Conservation (phyloP, 352 stramenopile species). For the Pythium brachiatum region DNA sequence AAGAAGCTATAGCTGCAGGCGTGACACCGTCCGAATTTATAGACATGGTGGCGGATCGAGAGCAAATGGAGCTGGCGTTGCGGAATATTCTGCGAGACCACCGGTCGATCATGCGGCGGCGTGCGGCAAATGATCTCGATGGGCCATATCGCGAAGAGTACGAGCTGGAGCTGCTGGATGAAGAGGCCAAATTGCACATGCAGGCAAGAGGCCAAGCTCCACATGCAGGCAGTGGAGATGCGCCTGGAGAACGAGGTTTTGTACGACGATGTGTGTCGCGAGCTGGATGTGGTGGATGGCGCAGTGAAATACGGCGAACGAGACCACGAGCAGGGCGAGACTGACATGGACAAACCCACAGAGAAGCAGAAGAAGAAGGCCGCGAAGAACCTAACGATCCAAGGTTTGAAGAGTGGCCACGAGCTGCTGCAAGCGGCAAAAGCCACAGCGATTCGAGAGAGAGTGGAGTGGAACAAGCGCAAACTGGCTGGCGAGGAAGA, state of each 20-base stretch:
- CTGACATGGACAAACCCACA: conserved; percentile 17
- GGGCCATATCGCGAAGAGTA: conserved; percentile 6
- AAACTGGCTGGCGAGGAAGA: not conserved
- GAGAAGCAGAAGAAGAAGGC: not conserved
- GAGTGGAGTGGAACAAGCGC: not conserved
- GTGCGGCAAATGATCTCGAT: conserved; percentile 7
- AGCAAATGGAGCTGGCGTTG: conserved; percentile 8
- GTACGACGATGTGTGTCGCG: conserved; percentile 4
- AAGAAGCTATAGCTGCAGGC: not conserved
- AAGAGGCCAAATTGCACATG: conserved; percentile 11
- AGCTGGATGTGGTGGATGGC: conserved; percentile 9
- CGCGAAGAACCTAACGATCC: not conserved
- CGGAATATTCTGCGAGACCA: conserved; percentile 4
- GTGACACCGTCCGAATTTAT: not conserved
- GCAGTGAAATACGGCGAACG: conserved; percentile 13
- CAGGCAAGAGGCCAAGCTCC: conserved; percentile 5
- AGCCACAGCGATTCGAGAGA: not conserved
- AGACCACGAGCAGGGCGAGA: conserved; percentile 14
- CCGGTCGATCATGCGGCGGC: conserved; percentile 9
- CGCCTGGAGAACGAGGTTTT: not conserved
- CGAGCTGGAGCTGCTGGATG: conserved; percentile 3
- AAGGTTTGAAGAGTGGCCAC: not conserved
- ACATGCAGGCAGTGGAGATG: conserved; percentile 3
- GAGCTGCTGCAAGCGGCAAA: conserved; percentile 2
- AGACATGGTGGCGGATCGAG: not conserved